phyloP scores from a whole-genome alignment of 2,329 filamentous ascomycete genomes.

The Pyrenochaeta sp. region DNA sequence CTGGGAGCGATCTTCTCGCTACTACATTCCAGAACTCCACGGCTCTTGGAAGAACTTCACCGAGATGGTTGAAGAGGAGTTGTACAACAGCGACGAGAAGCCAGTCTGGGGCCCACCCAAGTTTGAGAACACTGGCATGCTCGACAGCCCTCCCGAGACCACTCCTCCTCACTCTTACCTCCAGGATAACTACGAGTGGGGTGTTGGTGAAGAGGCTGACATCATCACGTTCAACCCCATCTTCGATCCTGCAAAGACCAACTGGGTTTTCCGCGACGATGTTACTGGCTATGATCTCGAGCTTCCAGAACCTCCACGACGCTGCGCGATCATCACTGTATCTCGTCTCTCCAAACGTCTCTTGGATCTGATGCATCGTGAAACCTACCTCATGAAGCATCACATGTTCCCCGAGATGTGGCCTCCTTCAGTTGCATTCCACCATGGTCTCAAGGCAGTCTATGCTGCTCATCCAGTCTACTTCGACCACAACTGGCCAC shows the following conservation, averaged over 20 bases:
- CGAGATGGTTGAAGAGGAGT: slow-evolving; percentile 66
- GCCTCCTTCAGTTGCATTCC: slow-evolving; percentile 73
- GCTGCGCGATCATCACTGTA: slow-evolving; percentile 80
- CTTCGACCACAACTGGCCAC: slow-evolving; percentile 76
- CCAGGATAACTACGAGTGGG: slow-evolving; percentile 75
- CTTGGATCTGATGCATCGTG: slow-evolving; percentile 78
- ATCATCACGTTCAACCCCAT: slow-evolving; percentile 79
- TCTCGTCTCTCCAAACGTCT: slow-evolving; percentile 75
- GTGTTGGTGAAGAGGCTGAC: slow-evolving; percentile 77
- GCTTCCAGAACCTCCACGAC: slow-evolving; percentile 68
- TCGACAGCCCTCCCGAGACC: slow-evolving; percentile 68
- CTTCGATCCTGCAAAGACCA: slow-evolving; percentile 75
- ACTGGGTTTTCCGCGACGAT: slow-evolving; percentile 74
- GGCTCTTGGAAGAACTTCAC: slow-evolving; percentile 74
- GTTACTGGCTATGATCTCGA: slow-evolving; percentile 70
- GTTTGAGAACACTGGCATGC: slow-evolving; percentile 58
- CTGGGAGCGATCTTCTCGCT: slow-evolving; percentile 77
- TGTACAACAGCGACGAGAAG: slow-evolving; percentile 54
- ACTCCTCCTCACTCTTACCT: slow-evolving; percentile 66
- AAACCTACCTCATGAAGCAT: slow-evolving; percentile 76
- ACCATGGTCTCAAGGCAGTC: slow-evolving; percentile 81
- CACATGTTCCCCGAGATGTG: slow-evolving; percentile 81
- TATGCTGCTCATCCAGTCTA: slow-evolving; percentile 81
- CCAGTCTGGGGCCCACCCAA: slow-evolving; percentile 71
- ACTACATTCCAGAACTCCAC: slow-evolving; percentile 74